Conservation (phyloP, 2,329 filamentous ascomycete genomes). For the Cladosporium oxysporum region DNA sequence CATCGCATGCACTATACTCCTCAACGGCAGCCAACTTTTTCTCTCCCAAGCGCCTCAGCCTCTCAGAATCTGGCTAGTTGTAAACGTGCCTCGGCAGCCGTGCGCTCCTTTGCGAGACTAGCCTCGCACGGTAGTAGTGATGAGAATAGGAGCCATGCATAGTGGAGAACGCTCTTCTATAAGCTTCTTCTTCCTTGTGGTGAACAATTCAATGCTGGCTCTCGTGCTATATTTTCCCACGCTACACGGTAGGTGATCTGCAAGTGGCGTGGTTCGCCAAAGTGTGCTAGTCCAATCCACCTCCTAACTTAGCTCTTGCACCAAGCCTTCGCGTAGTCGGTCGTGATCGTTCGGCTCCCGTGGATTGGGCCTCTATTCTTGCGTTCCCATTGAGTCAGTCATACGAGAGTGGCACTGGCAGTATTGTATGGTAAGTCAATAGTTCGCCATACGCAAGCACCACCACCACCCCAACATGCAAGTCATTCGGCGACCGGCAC, state of each 20-base stretch:
- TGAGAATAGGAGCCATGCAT: neutral
- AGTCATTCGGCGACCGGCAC: neutral
- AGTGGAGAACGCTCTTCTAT: neutral
- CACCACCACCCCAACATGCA: neutral
- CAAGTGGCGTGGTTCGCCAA: neutral
- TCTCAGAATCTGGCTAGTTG: neutral
- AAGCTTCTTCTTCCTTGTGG: neutral
- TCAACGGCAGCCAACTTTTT: neutral
- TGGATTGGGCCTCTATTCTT: too few relatives aligned
- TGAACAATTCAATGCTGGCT: neutral
- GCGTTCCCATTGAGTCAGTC: too few relatives aligned
- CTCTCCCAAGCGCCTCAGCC: constrained; percentile 3
- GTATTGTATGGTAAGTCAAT: neutral
- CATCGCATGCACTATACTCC: neutral
- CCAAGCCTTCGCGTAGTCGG: neutral
- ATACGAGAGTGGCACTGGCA: neutral
- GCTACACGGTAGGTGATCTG: neutral
- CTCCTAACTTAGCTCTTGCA: neutral
- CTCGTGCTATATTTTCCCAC: neutral
- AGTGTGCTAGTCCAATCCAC: neutral
- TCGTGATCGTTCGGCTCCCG: constrained; percentile 22
- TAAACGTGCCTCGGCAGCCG: constrained; percentile 2
- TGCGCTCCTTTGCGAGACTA: neutral
- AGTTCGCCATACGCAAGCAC: neutral
- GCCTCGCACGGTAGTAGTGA: neutral